These are phyloP conservation scores for Coemansia sp. DNA, from an alignment of 192 early-diverging fungal genomes.

Conservation along the genomic window DNA sequence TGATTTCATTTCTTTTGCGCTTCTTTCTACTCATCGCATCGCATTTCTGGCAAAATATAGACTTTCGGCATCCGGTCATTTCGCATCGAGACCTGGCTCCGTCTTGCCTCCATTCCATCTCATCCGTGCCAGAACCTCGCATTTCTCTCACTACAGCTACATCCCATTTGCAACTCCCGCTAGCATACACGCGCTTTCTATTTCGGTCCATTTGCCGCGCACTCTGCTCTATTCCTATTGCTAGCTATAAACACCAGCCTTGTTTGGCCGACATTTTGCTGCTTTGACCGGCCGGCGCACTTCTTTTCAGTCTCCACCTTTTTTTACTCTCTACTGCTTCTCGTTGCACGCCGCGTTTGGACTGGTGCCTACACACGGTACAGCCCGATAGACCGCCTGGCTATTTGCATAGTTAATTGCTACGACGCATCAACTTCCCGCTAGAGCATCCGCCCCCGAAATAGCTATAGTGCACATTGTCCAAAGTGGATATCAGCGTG, in stretches of 20 bases:
- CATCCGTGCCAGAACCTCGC: constrained; percentile 1
- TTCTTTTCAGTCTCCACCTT: no score
- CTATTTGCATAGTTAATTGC: neutral
- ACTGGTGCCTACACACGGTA: no score
- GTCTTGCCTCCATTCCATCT: neutral
- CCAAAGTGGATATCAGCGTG: constrained; percentile 47
- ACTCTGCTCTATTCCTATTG: neutral
- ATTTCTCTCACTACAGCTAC: constrained; percentile 1
- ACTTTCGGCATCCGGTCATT: no score
- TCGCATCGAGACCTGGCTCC: neutral
- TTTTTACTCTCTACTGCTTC: no score
- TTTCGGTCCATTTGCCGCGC: neutral
- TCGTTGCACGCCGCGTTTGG: no score
- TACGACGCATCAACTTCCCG: neutral
- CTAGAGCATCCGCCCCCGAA: neutral
- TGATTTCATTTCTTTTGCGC: constrained; percentile 4
- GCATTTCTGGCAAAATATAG: constrained; percentile 2
- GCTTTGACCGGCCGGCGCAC: neutral
- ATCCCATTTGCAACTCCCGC: neutral
- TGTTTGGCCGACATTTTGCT: neutral
- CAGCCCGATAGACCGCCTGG: neutral
- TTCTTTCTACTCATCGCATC: constrained; percentile 12
- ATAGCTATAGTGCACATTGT: neutral
- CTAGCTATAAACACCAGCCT: neutral
- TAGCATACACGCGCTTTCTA: neutral